phyloP scores from a whole-genome alignment of 345 rosid species.

The Noccaea bulbosa region DNA sequence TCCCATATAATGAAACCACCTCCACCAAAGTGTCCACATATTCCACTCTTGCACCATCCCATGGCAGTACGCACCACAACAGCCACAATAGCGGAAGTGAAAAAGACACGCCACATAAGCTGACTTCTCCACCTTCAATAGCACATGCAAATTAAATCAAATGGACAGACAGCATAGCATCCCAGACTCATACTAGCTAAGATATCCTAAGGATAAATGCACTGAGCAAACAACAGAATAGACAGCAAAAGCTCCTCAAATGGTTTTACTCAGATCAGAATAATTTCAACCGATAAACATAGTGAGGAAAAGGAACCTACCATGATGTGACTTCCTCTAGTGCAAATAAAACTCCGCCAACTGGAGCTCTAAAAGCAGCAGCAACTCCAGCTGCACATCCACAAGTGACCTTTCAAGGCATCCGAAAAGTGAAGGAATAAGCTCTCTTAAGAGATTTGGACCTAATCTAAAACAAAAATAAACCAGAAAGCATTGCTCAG shows the following conservation, averaged over 20 bases:
- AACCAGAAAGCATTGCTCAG: conserved; percentile 18
- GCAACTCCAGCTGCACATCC: conserved; percentile 99
- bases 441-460: conserved; percentile 30
- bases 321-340: conserved; percentile 98
- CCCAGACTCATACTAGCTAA: conserved; percentile 12
- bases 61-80: conserved; percentile 96
- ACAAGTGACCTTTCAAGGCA: conserved; percentile 90
- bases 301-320: conserved; percentile 49
- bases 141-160: conserved; percentile 30
- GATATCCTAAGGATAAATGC: conserved; percentile 7
- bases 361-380: conserved; percentile 99
- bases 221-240: no score
- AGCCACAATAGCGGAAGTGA: conserved; percentile 96
- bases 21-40: conserved; percentile 95
- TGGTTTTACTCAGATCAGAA: neutral
- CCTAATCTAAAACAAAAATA: conserved; percentile 15
- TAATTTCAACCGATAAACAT: neutral
- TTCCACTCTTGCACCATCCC: conserved; percentile 97
- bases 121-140: conserved; percentile 98
- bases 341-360: conserved; percentile 99
- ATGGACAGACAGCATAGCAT: neutral
- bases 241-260: conserved; percentile 2
- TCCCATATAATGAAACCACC: conserved; percentile 99
- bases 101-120: conserved; percentile 99
- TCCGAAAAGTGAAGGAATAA: conserved; percentile 45